These are phyloP conservation scores for Dactylella cylindrospora DNA, from an alignment of 2,329 filamentous ascomycete genomes.

Conservation along the genomic window DNA sequence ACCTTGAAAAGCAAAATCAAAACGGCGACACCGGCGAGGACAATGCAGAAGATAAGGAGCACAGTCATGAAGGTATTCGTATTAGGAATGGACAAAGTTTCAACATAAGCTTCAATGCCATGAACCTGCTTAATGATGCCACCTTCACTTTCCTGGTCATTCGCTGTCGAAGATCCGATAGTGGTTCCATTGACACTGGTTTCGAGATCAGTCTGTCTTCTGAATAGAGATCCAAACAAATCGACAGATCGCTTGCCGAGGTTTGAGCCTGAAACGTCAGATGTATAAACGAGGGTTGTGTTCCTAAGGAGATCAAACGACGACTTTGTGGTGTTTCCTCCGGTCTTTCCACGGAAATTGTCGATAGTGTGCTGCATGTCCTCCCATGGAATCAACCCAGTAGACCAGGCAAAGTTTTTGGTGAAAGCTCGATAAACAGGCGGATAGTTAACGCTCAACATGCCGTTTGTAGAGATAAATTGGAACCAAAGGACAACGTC, in stretches of 20 bases:
- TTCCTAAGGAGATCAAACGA: slow-evolving; percentile 75
- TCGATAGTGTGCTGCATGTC: slow-evolving; percentile 80
- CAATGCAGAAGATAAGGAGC: slow-evolving; percentile 81
- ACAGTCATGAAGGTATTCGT: slow-evolving; percentile 97
- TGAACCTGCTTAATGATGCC: slow-evolving; percentile 59
- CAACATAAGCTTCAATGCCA: slow-evolving; percentile 79
- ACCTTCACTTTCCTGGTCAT: slow-evolving; percentile 47
- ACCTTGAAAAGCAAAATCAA: slow-evolving; percentile 88
- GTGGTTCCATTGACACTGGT: slow-evolving; percentile 54
- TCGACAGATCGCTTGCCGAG: slow-evolving; percentile 62
- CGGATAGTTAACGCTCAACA: slow-evolving; percentile 89
- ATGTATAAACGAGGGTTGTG: slow-evolving; percentile 69
- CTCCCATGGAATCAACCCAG: slow-evolving; percentile 80
- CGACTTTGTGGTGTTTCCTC: slow-evolving; percentile 80
- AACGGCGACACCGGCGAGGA: slow-evolving; percentile 79
- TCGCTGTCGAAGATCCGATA: slow-evolving; percentile 48
- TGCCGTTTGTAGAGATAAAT: slow-evolving; percentile 90
- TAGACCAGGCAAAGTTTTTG: slow-evolving; percentile 91
- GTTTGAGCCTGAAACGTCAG: slow-evolving; percentile 53
- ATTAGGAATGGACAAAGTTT: slow-evolving; percentile 79
- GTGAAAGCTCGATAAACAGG: slow-evolving; percentile 83
- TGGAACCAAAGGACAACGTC: slow-evolving; percentile 91
- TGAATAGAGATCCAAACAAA: slow-evolving; percentile 57
- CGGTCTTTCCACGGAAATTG: slow-evolving; percentile 74
- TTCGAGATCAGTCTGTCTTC: slow-evolving; percentile 31